Evolutionary conservation across 2,329 filamentous ascomycete genomes (phyloP).

Genomic region (Claviceps sorghi): DNA sequence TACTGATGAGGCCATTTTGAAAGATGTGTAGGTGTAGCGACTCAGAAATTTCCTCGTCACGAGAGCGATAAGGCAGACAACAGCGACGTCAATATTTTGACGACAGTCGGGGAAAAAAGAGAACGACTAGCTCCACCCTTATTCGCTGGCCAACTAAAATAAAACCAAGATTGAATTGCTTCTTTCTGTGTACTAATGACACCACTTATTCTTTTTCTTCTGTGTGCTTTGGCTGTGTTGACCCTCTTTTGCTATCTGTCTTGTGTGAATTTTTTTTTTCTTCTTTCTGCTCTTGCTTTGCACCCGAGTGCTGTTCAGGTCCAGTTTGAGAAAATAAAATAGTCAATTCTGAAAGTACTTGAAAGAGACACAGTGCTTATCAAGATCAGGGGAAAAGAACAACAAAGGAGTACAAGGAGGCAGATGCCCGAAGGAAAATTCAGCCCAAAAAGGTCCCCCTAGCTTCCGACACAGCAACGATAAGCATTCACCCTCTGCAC

Average conservation of each 20-base stretch:
- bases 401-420: constrained; percentile 28
- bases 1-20: constrained; percentile 81
- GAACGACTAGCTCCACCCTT: background rate
- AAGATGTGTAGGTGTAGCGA: constrained; percentile 10
- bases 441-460: constrained; percentile 22
- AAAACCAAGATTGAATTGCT: constrained; percentile 5
- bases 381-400: constrained; percentile 17
- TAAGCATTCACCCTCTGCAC: constrained; percentile 16
- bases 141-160: constrained; percentile 1
- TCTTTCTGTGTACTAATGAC: constrained; percentile 6
- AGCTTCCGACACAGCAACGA: constrained; percentile 20
- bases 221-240: background rate
- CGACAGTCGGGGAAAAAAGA: constrained; percentile 5
- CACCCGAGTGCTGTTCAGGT: constrained; percentile 25
- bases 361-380: constrained; percentile 20
- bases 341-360: constrained; percentile 41
- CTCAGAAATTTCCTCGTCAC: constrained; percentile 13
- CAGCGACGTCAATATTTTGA: constrained; percentile 7
- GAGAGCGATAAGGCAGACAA: constrained; percentile 10
- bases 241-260: constrained; percentile 12
- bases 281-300: constrained; percentile 15
- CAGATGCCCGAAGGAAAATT: constrained; percentile 18
- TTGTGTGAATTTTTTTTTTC: constrained; percentile 13
- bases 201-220: constrained; percentile 3
- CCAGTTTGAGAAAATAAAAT: constrained; percentile 22